Evolutionary conservation across 2,329 filamentous ascomycete species (phyloP), one percentile per base, ranked within the genome.

Genomic region (Fusarium metavorans): DNA sequence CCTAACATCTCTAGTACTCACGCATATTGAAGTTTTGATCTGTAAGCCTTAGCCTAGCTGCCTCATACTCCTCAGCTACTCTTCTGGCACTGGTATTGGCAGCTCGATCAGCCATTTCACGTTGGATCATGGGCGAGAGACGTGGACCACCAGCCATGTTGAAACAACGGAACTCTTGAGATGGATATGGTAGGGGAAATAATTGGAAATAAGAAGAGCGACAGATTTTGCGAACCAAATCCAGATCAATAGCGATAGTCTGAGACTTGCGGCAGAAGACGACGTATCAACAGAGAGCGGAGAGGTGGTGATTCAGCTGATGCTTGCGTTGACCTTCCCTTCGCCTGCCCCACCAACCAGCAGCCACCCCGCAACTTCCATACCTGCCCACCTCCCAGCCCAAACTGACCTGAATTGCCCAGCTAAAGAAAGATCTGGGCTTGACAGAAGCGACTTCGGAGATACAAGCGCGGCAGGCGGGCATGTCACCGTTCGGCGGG

Each of bases 1-100:
- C 16, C 11, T 5, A 20, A 16, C 20, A n/a, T 18, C 35, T 25
- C 6, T 5, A 25, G 52, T 5, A 73, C 85, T 74, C 79, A 88
- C 88, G 81, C 7, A 85, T 83, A 64, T 84, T 86, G 75, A 89
- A 89, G 11, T 83, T 82, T 50, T 83, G 82, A 70, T 89, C 87
- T 1, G 80, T 67, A 1, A 90, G 82, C 23, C 78, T 84, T 3
- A 80, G 66, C 50, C 82, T 85, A 11, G 80, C 76, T 6, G 71
- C 63, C 6, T 88, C 84, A 43, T 79, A 81, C 52, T 89, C 87
- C 9, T 89, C 87, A 54, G 79, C 84, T 63, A 80, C 80, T 77
- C 85, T 83, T 73, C 82, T 83, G 16, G 81, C 79, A 61, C 80
- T 79, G 74, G 70, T 71, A 54, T 77, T 76, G 69, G 70, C 68